Evolutionary conservation across 2,329 filamentous ascomycete genomes (phyloP).

Genomic region (Aureobasidium sp.): DNA sequence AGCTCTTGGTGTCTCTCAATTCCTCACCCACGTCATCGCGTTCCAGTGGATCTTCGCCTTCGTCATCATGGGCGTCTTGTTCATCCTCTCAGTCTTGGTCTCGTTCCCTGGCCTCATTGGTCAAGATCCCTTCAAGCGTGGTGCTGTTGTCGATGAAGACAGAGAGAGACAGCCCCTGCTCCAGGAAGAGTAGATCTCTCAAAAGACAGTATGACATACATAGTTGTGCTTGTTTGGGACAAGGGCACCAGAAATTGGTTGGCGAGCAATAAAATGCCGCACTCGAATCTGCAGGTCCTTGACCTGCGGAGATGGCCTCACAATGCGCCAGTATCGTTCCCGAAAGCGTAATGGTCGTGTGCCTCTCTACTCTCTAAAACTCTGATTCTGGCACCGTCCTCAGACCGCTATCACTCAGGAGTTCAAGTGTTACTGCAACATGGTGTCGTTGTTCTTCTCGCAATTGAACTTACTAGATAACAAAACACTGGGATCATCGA

Average conservation of each 20-base stretch:
- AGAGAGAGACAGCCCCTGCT: conserved; percentile 49
- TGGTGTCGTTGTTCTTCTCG: background rate
- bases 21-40: conserved; percentile 56
- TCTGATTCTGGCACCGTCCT: background rate
- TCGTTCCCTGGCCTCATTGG: conserved; percentile 59
- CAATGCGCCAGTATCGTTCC: background rate
- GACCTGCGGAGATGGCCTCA: background rate
- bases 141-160: conserved; percentile 41
- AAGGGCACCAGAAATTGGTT: background rate
- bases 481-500: background rate
- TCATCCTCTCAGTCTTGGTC: conserved; percentile 59
- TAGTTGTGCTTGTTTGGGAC: background rate
- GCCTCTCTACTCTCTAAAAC: background rate
- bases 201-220: background rate
- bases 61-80: conserved; percentile 68
- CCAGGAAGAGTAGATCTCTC: conserved; percentile 31
- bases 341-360: background rate
- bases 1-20: conserved; percentile 69
- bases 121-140: conserved; percentile 46
- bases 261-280: background rate
- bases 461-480: background rate
- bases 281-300: background rate
- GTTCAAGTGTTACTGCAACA: background rate
- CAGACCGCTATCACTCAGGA: background rate
- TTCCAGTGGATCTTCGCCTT: conserved; percentile 94